Evolutionary conservation across 2,329 filamentous ascomycete genomes (phyloP).

Genomic region (Lecanicillium sp.): DNA sequence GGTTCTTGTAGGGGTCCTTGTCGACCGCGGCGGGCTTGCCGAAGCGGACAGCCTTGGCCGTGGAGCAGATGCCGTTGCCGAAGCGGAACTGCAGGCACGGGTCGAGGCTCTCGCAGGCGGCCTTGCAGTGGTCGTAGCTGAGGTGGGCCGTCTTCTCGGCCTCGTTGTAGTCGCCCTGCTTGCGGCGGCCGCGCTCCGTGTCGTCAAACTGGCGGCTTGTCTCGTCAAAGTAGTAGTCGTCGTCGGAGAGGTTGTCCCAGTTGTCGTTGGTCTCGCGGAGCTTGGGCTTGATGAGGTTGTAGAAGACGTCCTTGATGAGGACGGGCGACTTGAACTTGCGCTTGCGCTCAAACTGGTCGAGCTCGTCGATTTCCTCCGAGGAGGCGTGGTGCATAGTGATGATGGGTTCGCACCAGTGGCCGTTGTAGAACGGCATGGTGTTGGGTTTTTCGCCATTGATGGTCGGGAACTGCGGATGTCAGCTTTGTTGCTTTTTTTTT

Average conservation of each 20-base stretch:
- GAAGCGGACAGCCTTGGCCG: slow-evolving; percentile 30
- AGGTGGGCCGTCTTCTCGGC: slow-evolving; percentile 36
- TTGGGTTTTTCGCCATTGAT: slow-evolving; percentile 51
- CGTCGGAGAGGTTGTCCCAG: slow-evolving; percentile 50
- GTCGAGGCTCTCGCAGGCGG: slow-evolving; percentile 34
- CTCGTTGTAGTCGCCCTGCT: slow-evolving; percentile 29
- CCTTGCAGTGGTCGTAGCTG: slow-evolving; percentile 37
- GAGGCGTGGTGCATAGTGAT: slow-evolving; percentile 51
- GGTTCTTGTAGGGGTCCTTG: slow-evolving; percentile 24
- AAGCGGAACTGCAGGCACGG: slow-evolving; percentile 39
- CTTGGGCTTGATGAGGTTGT: slow-evolving; percentile 37
- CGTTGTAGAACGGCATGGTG: slow-evolving; percentile 39
- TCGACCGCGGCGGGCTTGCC: slow-evolving; percentile 31
- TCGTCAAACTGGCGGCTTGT: slow-evolving; percentile 25
- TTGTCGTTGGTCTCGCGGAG: slow-evolving; percentile 35
- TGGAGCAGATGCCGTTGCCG: slow-evolving; percentile 32
- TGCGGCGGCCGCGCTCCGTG: slow-evolving; percentile 24
- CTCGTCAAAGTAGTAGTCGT: slow-evolving; percentile 35
- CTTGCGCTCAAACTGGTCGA: slow-evolving; percentile 46
- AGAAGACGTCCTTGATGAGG: slow-evolving; percentile 42
- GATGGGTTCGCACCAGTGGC: slow-evolving; percentile 51
- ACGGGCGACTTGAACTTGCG: slow-evolving; percentile 30
- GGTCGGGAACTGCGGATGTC: slow-evolving; percentile 38
- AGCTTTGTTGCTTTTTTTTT: neutral
- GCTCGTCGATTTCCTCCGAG: slow-evolving; percentile 42